Evolutionary conservation across 768 basidiomycete species (phyloP).

Genomic region (Lentinula boryana): DNA sequence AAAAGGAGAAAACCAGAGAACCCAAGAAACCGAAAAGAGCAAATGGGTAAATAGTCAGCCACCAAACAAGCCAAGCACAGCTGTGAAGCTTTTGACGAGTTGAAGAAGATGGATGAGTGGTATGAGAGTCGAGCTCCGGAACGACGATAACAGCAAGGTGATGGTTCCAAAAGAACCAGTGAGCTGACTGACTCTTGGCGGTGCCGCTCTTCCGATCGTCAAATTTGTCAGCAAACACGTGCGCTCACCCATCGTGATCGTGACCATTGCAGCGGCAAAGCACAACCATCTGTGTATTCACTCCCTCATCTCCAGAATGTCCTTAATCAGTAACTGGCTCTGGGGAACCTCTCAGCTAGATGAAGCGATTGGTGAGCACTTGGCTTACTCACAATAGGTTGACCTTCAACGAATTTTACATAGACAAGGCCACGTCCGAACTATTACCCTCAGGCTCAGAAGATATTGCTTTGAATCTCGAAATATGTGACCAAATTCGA

Average conservation of each 20-base stretch:
- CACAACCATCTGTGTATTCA: not conserved
- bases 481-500: constrained; percentile 95
- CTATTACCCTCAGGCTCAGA: constrained; percentile 76
- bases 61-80: not conserved
- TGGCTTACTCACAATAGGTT: not conserved
- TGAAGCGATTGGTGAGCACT: constrained; percentile 68
- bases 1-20: not conserved
- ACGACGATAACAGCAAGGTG: constrained; percentile 1
- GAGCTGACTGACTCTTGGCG: not conserved
- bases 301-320: constrained; percentile 29
- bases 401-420: constrained; percentile 4
- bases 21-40: not conserved
- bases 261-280: not conserved
- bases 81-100: not conserved
- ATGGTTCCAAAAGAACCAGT: constrained; percentile 3
- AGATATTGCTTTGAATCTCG: constrained; percentile 89
- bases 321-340: constrained; percentile 60
- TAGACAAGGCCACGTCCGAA: constrained; percentile 95
- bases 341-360: constrained; percentile 84
- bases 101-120: not conserved
- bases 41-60: not conserved
- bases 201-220: not conserved
- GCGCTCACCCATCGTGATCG: not conserved
- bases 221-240: not conserved
- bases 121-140: not conserved